phyloP scores from a whole-genome alignment of 805 yeast species.

The Scheffersomyces stipitis region DNA sequence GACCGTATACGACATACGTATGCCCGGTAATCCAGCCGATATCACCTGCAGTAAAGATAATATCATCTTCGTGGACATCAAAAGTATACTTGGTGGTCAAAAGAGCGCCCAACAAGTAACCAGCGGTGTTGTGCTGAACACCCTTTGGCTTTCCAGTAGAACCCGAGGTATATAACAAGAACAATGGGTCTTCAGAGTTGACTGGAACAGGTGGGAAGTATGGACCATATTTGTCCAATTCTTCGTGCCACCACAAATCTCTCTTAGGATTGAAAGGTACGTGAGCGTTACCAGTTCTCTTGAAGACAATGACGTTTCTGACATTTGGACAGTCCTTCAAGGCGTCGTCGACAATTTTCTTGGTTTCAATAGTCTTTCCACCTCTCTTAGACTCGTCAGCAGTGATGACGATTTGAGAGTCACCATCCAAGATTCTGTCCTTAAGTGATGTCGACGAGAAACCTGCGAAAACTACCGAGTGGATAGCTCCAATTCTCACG shows the following conservation, averaged over 20 bases:
- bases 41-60: slow-evolving; percentile 95
- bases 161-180: slow-evolving; percentile 94
- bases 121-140: slow-evolving; percentile 92
- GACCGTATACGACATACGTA: slow-evolving; percentile 93
- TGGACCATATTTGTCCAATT: slow-evolving; percentile 73
- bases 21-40: slow-evolving; percentile 99
- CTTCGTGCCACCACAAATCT: slow-evolving; percentile 97
- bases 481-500: slow-evolving; percentile 92
- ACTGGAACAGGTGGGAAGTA: slow-evolving; percentile 88
- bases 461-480: slow-evolving; percentile 96
- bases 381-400: slow-evolving; percentile 96
- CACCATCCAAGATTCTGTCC: slow-evolving; percentile 89
- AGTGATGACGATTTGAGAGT: slow-evolving; percentile 83
- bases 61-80: slow-evolving; percentile 86
- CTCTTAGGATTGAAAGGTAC: slow-evolving; percentile 76
- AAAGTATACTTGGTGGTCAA: slow-evolving; percentile 90
- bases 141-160: slow-evolving; percentile 99
- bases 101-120: slow-evolving; percentile 89
- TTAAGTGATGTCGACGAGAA: slow-evolving; percentile 89
- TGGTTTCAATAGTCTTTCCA: slow-evolving; percentile 88
- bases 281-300: slow-evolving; percentile 77
- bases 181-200: slow-evolving; percentile 90
- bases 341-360: slow-evolving; percentile 94
- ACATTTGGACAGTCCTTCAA: slow-evolving; percentile 72
- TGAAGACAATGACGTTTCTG: slow-evolving; percentile 79